These are phyloP conservation scores for Phaffia rhodozyma DNA, from an alignment of 1,284 basidiomycete species.

Conservation along the genomic window DNA sequence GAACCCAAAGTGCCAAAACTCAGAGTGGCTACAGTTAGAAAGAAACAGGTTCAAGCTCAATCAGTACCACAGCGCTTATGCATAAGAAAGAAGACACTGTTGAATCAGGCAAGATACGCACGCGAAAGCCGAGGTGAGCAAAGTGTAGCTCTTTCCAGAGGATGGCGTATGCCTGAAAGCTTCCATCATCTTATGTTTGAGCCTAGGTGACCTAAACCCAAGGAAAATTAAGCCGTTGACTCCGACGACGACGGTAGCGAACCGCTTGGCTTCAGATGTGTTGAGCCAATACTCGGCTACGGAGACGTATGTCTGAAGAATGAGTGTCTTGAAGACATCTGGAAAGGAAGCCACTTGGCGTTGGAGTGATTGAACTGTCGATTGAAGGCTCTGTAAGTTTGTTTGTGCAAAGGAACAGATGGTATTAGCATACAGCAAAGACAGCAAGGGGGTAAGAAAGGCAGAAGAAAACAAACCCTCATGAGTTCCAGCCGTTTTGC, in stretches of 20 bases:
- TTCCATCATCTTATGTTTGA: background rate
- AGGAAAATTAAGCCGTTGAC: constrained; percentile 10
- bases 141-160: constrained; percentile 5
- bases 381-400: background rate
- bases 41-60: too few species aligned
- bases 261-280: constrained; percentile 1
- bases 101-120: background rate
- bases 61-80: too few species aligned
- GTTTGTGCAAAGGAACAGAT: background rate
- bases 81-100: background rate
- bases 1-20: background rate
- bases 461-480: background rate
- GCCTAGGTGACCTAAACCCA: background rate
- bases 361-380: constrained; percentile 5
- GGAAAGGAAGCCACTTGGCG: background rate
- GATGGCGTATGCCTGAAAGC: constrained; percentile 7
- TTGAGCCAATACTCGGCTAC: constrained; percentile 15
- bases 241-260: constrained; percentile 1
- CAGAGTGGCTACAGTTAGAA: too few species aligned
- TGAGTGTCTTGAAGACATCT: background rate
- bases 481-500: constrained; percentile 13
- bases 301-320: constrained; percentile 8
- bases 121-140: constrained; percentile 10
- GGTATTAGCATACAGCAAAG: background rate
- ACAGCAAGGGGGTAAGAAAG: background rate